Evolutionary conservation across 345 rosid genomes (phyloP), one percentile per base, ranked within the genome.

Genomic region (Mercurialis annua): DNA sequence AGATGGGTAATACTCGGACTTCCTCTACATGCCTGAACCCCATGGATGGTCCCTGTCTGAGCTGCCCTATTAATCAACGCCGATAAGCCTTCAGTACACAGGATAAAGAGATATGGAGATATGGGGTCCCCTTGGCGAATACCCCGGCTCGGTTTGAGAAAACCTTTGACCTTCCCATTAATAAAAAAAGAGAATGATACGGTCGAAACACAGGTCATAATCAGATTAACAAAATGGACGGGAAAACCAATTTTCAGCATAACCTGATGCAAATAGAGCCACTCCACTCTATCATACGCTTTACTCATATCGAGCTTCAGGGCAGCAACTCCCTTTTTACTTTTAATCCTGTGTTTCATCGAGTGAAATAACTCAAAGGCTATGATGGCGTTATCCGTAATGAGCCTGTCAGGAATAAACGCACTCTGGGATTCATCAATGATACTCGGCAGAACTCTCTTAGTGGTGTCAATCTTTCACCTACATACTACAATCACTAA

Each of bases 261-360:
- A 53, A 53, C 33, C 31, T 18, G 16, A 16, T 23, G 1, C n/a
- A 65, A 14, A 34, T 51, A 51, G 12, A 7, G 5, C 33, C 48
- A 38, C 30, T 53, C 26, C 7, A 42, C 34, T 4, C 33, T 0
- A 15, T 61, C 51, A 26, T 43, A 38, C 46, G 50, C 30, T 36
- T 65, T 65, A 34, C 42, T 51, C 59, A 52, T 65, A 24, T 53
- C 58, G 6, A 53, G 16, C 12, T 53, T 53, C 5, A 53, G 1
- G 1, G 31, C 31, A 5, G 26, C 6, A 6, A 10, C 21, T 1
- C 43, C 10, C 3, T 1, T 18, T 23, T 20, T 26, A 2, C 34
- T 12, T 1, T 16, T 24, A 2, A 18, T 20, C 0, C 15, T 21
- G 30, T 18, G 0, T 24, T 23, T 33, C 18, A 52, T 11, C 10